A percentile compares a stretch with the other conserved stretches of the same genome.
These are phyloP conservation scores for Pythium aristosporum DNA, from an alignment of 352 stramenopile genomes.

Conservation along the genomic window DNA sequence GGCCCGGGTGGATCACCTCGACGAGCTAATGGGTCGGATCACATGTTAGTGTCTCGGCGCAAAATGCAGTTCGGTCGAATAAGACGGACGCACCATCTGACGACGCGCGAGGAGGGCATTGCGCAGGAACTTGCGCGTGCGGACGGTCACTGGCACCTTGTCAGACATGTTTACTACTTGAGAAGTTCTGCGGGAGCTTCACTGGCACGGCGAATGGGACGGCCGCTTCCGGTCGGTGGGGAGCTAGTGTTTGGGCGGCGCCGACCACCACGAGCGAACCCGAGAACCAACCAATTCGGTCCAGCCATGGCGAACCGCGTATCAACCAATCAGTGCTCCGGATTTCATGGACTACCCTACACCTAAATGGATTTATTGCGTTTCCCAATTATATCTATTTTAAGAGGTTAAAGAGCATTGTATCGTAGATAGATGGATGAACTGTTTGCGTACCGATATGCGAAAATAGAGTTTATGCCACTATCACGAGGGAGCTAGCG, in stretches of 20 bases:
- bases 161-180: conserved; percentile 89
- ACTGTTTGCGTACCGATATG: background rate
- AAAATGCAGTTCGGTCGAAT: background rate
- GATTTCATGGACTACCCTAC: conserved; percentile 8
- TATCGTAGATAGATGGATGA: background rate
- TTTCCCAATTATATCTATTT: conserved; percentile 8
- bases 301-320: conserved; percentile 28
- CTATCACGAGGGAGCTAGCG: background rate
- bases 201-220: conserved; percentile 31
- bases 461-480: background rate
- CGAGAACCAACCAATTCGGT: conserved; percentile 81
- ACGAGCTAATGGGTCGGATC: conserved; percentile 74
- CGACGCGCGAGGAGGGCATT: conserved; percentile 97
- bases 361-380: conserved; percentile 18
- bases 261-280: conserved; percentile 22
- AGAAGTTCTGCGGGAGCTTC: conserved; percentile 74
- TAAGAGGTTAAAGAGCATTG: conserved; percentile 2
- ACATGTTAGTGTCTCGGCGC: background rate
- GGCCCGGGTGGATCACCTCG: conserved; percentile 97
- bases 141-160: conserved; percentile 95
- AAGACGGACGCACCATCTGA: conserved; percentile 92
- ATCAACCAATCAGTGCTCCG: conserved; percentile 39
- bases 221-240: conserved; percentile 7
- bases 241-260: conserved; percentile 15
- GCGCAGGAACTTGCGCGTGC: conserved; percentile 98